Percentiles rank a stretch among this genome's conserved stretches.
Conservation (phyloP, 371 early-diverging fungal species). For the Rhizopus delemar region DNA sequence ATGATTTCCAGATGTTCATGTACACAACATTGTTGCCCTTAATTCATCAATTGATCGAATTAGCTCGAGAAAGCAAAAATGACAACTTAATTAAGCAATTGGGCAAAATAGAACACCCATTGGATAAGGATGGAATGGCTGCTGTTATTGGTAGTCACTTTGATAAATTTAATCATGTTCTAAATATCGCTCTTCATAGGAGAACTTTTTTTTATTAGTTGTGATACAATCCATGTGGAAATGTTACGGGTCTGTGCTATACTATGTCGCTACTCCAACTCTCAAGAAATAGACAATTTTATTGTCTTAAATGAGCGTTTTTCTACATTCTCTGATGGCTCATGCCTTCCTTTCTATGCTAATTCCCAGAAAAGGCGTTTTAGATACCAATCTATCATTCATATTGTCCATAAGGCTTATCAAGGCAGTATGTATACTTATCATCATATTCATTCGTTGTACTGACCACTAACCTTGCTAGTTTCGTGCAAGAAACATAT, state of each 20-base stretch:
- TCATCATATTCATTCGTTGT: too few species aligned
- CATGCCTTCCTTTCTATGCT: not conserved
- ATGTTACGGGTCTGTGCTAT: not conserved
- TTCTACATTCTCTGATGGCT: not conserved
- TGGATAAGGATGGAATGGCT: not conserved
- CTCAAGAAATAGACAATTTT: not conserved
- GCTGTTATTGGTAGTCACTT: not conserved
- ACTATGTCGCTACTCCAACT: not conserved
- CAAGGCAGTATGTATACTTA: not conserved
- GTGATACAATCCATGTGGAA: not conserved
- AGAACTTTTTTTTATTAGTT: not conserved
- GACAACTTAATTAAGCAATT: constrained; percentile 17
- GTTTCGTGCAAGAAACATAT: too few species aligned
- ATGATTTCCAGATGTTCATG: constrained; percentile 6
- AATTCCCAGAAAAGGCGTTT: not conserved
- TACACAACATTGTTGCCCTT: constrained; percentile 1
- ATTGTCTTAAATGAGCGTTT: not conserved
- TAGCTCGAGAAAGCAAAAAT: constrained; percentile 7
- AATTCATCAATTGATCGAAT: not conserved
- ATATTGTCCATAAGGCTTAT: not conserved
- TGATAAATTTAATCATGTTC: not conserved
- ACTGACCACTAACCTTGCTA: too few species aligned
- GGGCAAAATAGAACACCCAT: not conserved
- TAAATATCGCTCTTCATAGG: not conserved
- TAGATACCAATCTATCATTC: not conserved